Evolutionary conservation across 768 basidiomycete species (phyloP), one percentile per base, ranked within the genome.

Genomic region (Suillus bovinus): DNA sequence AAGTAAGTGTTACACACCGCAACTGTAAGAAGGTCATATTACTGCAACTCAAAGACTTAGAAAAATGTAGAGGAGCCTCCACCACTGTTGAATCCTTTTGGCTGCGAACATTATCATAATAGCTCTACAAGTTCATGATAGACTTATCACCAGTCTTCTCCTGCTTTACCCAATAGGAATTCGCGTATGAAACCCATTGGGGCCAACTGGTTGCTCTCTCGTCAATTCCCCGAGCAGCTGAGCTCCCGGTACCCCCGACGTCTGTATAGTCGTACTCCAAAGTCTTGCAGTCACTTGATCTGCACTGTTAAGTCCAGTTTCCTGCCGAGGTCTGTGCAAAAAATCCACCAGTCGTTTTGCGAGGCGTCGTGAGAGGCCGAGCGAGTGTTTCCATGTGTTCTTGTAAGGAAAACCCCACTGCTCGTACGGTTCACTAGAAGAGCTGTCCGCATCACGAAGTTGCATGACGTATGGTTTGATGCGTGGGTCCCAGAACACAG

Each of bases 171-270:
- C n/a, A 36, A 17, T 8, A 14, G 31, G 53, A 34, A 34, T 22
- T 34, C 50, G 29, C 4, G n/a, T 54, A 16, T 54, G n/a, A 24
- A 54, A 34, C 22, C 53, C 31, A 52, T 33, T 54, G 14, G 53
- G 53, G 7, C 53, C 53, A 54, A 34, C 53, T 7, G 33, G 53
- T 14, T 34, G 53, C 4, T 34, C 33, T 14, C n/a, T 34, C 29
- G 33, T 54, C 53, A 54, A 22, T 4, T 54, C 53, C 33, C 33
- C 50, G n/a, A 54, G 53, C 1, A 33, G 7, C 14, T 22, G 33
- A 54, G 53, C 33, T 14, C 50, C 53, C 4, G 53, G 53, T 22
- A 54, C 33, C n/a, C 53, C 33, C 14, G 53, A 54, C n/a, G 53
- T 24, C n/a, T n/a, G n/a, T 34, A 54, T 22, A 16, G 13, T 34